phyloP scores from a whole-genome alignment of 352 stramenopile species.

The Phytophthora ohioensis region DNA sequence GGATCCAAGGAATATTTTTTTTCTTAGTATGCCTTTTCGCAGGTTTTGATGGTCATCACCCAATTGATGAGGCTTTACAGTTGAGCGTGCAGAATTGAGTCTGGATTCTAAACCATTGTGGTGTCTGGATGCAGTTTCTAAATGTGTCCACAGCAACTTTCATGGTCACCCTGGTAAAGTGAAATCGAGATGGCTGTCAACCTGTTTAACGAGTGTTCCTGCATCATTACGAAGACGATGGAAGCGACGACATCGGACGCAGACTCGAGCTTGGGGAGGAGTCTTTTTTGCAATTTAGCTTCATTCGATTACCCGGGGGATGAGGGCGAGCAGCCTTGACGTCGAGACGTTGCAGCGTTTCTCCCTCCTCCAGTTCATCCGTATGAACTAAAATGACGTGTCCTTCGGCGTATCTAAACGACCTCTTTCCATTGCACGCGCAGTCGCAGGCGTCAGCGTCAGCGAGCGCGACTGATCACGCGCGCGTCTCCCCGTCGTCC shows the following conservation, averaged over 20 bases:
- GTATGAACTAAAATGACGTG: slow-evolving; percentile 48
- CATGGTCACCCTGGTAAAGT: too few species aligned
- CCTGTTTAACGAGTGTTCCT: neutral
- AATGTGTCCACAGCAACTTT: too few species aligned
- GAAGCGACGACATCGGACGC: slow-evolving; percentile 1
- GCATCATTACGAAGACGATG: slow-evolving; percentile 21
- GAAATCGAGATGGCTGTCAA: too few species aligned
- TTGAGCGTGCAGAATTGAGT: too few species aligned
- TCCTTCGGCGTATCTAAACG: slow-evolving; percentile 72
- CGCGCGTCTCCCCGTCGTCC: slow-evolving; percentile 39
- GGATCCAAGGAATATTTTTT: slow-evolving; percentile 29
- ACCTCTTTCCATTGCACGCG: slow-evolving; percentile 53
- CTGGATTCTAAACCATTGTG: too few species aligned
- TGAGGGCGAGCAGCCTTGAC: slow-evolving; percentile 12
- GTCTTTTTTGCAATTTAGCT: slow-evolving; percentile 64
- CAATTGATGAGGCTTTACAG: neutral
- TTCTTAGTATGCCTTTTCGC: slow-evolving; percentile 20
- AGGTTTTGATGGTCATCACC: slow-evolving; percentile 14
- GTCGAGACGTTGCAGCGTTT: slow-evolving; percentile 21
- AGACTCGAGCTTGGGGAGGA: slow-evolving; percentile 20
- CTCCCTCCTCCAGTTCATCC: slow-evolving; percentile 28
- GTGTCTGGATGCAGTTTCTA: too few species aligned
- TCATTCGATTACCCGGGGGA: slow-evolving; percentile 59
- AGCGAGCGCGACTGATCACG: slow-evolving; percentile 41
- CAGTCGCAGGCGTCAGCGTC: slow-evolving; percentile 39